Evolutionary conservation across 1,139 yeast genomes (phyloP).

Genomic region (Debaryomycetaceae sp.): DNA sequence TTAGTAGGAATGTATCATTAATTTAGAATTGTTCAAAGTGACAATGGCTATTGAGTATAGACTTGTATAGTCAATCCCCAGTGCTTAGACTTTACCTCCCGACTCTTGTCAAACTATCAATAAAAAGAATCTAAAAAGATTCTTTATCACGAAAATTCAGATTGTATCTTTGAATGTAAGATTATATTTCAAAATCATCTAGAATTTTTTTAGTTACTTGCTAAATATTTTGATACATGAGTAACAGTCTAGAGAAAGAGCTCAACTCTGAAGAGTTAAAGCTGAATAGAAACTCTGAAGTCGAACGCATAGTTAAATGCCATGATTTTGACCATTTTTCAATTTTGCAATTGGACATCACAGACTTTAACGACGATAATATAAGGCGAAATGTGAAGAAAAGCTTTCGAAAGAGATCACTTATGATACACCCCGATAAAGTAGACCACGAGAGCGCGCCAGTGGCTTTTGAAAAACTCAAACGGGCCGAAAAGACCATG

Average conservation of each 20-base stretch:
- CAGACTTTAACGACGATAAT: conserved; percentile 17
- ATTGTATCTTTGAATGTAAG: too few species aligned
- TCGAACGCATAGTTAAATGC: conserved; percentile 48
- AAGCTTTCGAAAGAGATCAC: conserved; percentile 54
- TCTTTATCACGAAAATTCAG: too few species aligned
- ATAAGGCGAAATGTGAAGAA: conserved; percentile 37
- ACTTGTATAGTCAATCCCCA: too few species aligned
- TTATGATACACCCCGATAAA: conserved; percentile 70
- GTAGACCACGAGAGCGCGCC: conserved; percentile 54
- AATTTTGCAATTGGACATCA: conserved; percentile 52
- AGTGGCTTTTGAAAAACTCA: conserved; percentile 56
- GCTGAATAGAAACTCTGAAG: conserved; percentile 50
- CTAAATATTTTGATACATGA: conserved; percentile 9
- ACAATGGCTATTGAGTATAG: too few species aligned
- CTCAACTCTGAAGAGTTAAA: conserved; percentile 35
- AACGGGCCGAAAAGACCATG: conserved; percentile 32
- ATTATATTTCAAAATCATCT: too few species aligned
- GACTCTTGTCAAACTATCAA: too few species aligned
- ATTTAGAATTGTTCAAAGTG: too few species aligned
- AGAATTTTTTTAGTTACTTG: too few species aligned
- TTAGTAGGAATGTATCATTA: too few species aligned
- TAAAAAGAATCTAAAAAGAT: too few species aligned
- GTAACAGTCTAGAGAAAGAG: conserved; percentile 29
- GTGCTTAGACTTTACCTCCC: too few species aligned
- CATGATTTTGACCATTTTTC: conserved; percentile 54